Evolutionary conservation across 495 filamentous ascomycete genomes (phyloP), one percentile per base, ranked within the genome.

Genomic region (Cairneyella variabilis): DNA sequence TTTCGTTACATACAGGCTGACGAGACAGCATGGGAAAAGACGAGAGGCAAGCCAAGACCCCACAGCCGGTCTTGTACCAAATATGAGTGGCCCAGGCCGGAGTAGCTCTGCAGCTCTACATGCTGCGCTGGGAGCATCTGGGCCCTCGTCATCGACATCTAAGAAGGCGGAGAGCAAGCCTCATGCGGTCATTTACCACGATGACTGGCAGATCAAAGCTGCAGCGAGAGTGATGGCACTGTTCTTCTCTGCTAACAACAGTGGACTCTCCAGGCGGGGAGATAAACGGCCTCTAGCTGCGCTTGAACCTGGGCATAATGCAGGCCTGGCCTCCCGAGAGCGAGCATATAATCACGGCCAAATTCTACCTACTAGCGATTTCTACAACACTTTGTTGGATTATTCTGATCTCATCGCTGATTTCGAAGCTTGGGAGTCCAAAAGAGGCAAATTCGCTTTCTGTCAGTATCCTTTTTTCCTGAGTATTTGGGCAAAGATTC

Each of bases 391-490:
- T 3, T 61, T 95, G 36, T 73, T 96, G 2, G 91, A 97, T 64
- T 91, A 89, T 61, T 80, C 85, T 2, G 89, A 96, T 62, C 78
- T 97, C 2, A 80, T 95, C 52, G 82, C 84, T 0, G 91, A 97
- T 68, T 97, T 93, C 62, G 89, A 95, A 61, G 75, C 76, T 16
- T 97, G 92, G 92, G 91, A 96, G 66, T 77, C 80, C 14, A 83
- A 74, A 58, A 74, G 79, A 41, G 78, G 80, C 1, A 87, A 80
- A 55, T 96, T 97, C 60, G 80, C 90, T 3, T 96, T 97, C 64
- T 97, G 91, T 62, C 90, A 96, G 62, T 96, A 92, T 62, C 91
- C 91, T 3, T 95, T 96, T 69, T 88, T 96, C 59, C 76, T 97
- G 26, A 95, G 90, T 47, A 92, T 97, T 59, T 90, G 89, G 70